These are phyloP conservation scores for Yamadazyma taylorii DNA, from an alignment of 1,139 yeast genomes.

Conservation along the genomic window DNA sequence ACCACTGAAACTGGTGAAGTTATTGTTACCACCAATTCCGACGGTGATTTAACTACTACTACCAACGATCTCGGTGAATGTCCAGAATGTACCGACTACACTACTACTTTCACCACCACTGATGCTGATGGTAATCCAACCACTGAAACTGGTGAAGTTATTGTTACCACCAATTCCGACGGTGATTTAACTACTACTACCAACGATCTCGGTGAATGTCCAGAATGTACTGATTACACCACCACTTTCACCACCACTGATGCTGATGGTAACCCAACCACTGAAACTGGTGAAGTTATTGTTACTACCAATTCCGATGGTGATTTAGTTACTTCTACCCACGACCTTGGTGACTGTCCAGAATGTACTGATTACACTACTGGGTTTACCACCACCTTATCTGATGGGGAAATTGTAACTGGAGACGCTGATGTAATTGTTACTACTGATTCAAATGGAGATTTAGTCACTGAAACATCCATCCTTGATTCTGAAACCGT, in stretches of 20 bases:
- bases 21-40: slow-evolving; percentile 5
- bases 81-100: slow-evolving; percentile 1
- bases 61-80: too few relatives aligned
- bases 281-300: slow-evolving; percentile 9
- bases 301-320: slow-evolving; percentile 10
- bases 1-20: slow-evolving; percentile 8
- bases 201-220: slow-evolving; percentile 8
- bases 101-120: slow-evolving; percentile 2
- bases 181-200: too few relatives aligned
- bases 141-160: too few relatives aligned
- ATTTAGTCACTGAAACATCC: slow-evolving; percentile 9
- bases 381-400: slow-evolving; percentile 18
- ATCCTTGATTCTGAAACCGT: slow-evolving; percentile 8
- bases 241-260: slow-evolving; percentile 7
- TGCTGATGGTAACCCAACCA: slow-evolving; percentile 5
- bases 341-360: slow-evolving; percentile 10
- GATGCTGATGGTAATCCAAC: too few relatives aligned
- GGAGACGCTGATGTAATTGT: slow-evolving; percentile 15
- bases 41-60: slow-evolving; percentile 5
- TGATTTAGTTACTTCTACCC: slow-evolving; percentile 9
- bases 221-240: slow-evolving; percentile 7
- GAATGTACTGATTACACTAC: slow-evolving; percentile 17
- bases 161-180: too few relatives aligned
- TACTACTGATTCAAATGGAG: slow-evolving; percentile 12
- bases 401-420: slow-evolving; percentile 18